Percentiles rank a stretch among this genome's conserved stretches.
phyloP scores from a whole-genome alignment of 1,284 basidiomycete species.

The Phellinidium pouzarii region DNA sequence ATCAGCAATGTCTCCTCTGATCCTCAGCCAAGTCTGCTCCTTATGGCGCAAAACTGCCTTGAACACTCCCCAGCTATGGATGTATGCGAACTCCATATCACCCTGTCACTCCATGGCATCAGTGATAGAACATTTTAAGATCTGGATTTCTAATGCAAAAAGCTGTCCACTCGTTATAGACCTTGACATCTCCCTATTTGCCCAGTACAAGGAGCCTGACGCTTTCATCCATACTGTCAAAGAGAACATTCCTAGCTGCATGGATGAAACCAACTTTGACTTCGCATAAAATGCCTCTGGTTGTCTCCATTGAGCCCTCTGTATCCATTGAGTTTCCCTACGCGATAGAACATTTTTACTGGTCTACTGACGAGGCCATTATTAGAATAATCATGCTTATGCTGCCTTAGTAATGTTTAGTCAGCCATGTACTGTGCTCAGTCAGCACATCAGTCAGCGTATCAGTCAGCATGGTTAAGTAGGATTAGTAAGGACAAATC shows the following conservation, averaged over 20 bases:
- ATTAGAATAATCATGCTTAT: too few relatives aligned
- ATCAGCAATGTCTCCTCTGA: conserved; percentile 1
- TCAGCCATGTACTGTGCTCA: too few relatives aligned
- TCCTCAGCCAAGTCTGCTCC: conserved; percentile 12
- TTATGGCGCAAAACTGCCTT: conserved; percentile 8
- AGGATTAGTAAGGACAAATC: too few relatives aligned
- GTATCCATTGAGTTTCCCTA: too few relatives aligned
- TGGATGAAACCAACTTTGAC: conserved; percentile 5
- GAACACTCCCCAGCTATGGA: conserved; percentile 13
- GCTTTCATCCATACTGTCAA: conserved; percentile 5
- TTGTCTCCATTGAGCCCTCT: too few relatives aligned
- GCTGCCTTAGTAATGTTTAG: too few relatives aligned
- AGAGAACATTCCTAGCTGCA: conserved; percentile 4
- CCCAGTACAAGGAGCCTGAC: conserved; percentile 6
- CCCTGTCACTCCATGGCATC: conserved; percentile 2
- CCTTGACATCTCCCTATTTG: conserved; percentile 9
- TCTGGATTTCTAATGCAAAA: conserved; percentile 10
- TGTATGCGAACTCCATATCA: conserved; percentile 3
- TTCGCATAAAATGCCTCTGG: too few relatives aligned
- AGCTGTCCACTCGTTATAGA: conserved; percentile 10
- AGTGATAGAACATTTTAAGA: conserved; percentile 1
- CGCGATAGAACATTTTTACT: too few relatives aligned
- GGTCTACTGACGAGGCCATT: too few relatives aligned
- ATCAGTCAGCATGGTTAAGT: too few relatives aligned
- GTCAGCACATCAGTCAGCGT: too few relatives aligned